Conservation (phyloP, 225 moss, liverwort and hornwort genomes). For the Polytrichum commune region DNA sequence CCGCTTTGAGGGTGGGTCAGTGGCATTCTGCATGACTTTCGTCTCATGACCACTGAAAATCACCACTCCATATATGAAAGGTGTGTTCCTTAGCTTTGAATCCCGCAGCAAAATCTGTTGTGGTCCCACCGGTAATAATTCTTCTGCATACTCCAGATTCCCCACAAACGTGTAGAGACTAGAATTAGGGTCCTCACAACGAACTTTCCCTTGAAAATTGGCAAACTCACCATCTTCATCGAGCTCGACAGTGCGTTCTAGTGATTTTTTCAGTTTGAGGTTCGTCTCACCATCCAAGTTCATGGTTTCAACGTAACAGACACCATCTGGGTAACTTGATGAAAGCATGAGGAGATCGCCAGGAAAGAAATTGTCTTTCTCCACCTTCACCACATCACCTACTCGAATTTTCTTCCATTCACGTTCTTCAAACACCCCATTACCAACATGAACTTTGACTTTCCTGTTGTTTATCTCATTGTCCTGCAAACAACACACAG, state of each 20-base stretch:
- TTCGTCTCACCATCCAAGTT: slow-evolving; percentile 72
- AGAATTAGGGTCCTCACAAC: slow-evolving; percentile 67
- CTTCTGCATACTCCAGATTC: slow-evolving; percentile 45
- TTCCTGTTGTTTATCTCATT: slow-evolving; percentile 63
- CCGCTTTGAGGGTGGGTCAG: slow-evolving; percentile 59
- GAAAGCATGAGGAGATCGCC: slow-evolving; percentile 64
- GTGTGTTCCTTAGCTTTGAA: slow-evolving; percentile 65
- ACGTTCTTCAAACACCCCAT: slow-evolving; percentile 44
- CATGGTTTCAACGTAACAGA: slow-evolving; percentile 73
- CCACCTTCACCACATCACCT: slow-evolving; percentile 65
- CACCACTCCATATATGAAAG: slow-evolving; percentile 52
- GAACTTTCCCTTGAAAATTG: slow-evolving; percentile 37
- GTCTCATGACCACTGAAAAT: slow-evolving; percentile 67
- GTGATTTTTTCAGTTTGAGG: slow-evolving; percentile 54
- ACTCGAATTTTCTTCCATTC: slow-evolving; percentile 58
- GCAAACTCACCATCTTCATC: slow-evolving; percentile 50
- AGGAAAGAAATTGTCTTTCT: slow-evolving; percentile 66
- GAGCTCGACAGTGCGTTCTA: slow-evolving; percentile 58
- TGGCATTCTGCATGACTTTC: slow-evolving; percentile 71
- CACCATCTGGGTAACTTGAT: slow-evolving; percentile 59
- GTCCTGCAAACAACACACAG: slow-evolving; percentile 26
- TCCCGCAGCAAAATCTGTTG: slow-evolving; percentile 62
- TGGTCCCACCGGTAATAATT: slow-evolving; percentile 41
- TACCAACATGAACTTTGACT: slow-evolving; percentile 44
- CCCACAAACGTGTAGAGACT: slow-evolving; percentile 66